phyloP scores from a whole-genome alignment of 768 basidiomycete genomes.

The Dictyophora rubrovolvata region DNA sequence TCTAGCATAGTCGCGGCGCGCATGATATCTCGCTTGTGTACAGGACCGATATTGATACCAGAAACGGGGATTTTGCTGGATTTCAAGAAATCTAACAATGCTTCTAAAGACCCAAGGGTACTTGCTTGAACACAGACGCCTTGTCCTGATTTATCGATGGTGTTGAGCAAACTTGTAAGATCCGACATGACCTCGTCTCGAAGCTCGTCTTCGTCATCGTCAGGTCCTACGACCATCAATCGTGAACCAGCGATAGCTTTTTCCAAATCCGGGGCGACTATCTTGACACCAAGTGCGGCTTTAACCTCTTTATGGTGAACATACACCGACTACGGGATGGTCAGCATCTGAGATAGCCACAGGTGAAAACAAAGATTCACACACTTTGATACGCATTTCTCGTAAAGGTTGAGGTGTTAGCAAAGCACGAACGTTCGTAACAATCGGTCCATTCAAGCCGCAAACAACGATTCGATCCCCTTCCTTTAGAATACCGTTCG shows the following conservation, averaged over 20 bases:
- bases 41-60: slow-evolving; percentile 94
- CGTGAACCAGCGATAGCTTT: slow-evolving; percentile 98
- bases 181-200: slow-evolving; percentile 97
- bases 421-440: slow-evolving; percentile 87
- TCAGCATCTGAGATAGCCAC: background rate
- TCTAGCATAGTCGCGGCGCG: slow-evolving; percentile 89
- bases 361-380: slow-evolving; percentile 9
- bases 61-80: slow-evolving; percentile 94
- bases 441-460: slow-evolving; percentile 92
- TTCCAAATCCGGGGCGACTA: slow-evolving; percentile 89
- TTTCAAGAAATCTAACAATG: slow-evolving; percentile 91
- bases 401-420: slow-evolving; percentile 94
- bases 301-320: slow-evolving; percentile 97
- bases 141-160: slow-evolving; percentile 89
- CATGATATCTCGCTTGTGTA: slow-evolving; percentile 93
- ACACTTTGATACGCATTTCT: slow-evolving; percentile 89
- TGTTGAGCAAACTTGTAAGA: slow-evolving; percentile 76
- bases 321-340: slow-evolving; percentile 63
- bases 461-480: too few species aligned
- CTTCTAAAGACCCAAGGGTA: slow-evolving; percentile 94
- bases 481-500: slow-evolving; percentile 86
- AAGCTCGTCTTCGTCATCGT: slow-evolving; percentile 93
- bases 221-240: slow-evolving; percentile 83
- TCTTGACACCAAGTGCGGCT: slow-evolving; percentile 93
- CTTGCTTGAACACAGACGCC: slow-evolving; percentile 98